Evolutionary conservation across 2,329 filamentous ascomycete species (phyloP), one percentile per base, ranked within the genome.

Genomic region (Monosporascus sp.): DNA sequence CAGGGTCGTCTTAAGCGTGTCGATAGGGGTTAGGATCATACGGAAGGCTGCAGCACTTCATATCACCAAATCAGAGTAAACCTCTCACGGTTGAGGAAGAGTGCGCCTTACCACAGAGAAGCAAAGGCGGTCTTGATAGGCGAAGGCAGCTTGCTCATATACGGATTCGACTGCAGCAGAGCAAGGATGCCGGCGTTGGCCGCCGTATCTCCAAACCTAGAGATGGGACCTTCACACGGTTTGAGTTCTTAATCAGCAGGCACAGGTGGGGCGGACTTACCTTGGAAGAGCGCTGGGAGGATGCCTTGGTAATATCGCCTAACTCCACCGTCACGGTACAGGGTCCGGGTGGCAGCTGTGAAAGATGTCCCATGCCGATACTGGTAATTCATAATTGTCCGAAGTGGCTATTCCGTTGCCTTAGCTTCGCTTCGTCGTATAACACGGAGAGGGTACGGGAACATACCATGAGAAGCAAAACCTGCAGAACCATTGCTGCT

Each of bases 331-430:
- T 75, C 70, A 0, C 64, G 57, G 50, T 76, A 75, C 2, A 78
- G 66, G 0, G 71, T 76, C 17, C 63, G 58, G 1, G 69, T 71
- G 0, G 75, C 74, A 1, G 58, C 49, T 3, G 66, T 68, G 51
- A 78, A 77, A 0, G 71, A 67, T 0, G 68, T 70, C 1, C 75
- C 75, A 39, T 72, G 74, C 2, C 75, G 75, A 50, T 78, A 78
- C 54, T 78, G 75, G 45, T 77, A 78, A 61, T 78, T 78, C 75
- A 78, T 78, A 14, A 77, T 74, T 0, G 75, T 78, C 5, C 75
- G 70, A 3, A 78, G 63, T 3, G 75, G 76, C 75, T 77, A 47
- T 4, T 4, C 7, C 17, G 6, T 11, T n/a, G 11, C 11, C 7
- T 46, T 43, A 43, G 39, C 5, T 9, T 20, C 39, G 20, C 39